These are phyloP conservation scores for Russula griseocarnosa DNA, from an alignment of 768 basidiomycete genomes.

Conservation along the genomic window DNA sequence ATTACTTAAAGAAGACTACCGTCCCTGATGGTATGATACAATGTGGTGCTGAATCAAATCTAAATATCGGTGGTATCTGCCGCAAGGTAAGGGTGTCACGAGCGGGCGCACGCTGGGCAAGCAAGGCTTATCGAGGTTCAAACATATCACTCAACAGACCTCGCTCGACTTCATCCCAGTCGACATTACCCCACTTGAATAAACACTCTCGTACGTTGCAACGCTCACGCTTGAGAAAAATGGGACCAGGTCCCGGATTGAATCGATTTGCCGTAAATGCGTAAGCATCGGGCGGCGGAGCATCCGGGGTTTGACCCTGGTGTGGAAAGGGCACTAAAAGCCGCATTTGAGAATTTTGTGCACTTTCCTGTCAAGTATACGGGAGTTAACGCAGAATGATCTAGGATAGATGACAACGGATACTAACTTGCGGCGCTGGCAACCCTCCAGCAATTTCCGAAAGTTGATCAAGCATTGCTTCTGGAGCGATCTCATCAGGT, in stretches of 20 bases:
- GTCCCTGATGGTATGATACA: slow-evolving; percentile 12
- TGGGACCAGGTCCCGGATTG: slow-evolving; percentile 77
- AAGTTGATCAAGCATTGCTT: slow-evolving; percentile 87
- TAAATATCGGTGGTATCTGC: not conserved
- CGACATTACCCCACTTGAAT: slow-evolving; percentile 77
- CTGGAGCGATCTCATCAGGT: slow-evolving; percentile 77
- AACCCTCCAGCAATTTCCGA: slow-evolving; percentile 76
- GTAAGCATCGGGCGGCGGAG: slow-evolving; percentile 75
- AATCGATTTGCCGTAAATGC: slow-evolving; percentile 68
- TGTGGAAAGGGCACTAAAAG: slow-evolving; percentile 8
- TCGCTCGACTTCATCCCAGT: slow-evolving; percentile 86
- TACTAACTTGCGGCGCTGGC: slow-evolving; percentile 42
- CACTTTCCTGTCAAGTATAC: slow-evolving; percentile 5
- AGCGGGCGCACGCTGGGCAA: not conserved
- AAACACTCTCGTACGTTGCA: slow-evolving; percentile 85
- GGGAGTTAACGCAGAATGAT: not conserved
- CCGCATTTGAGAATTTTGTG: slow-evolving; percentile 2
- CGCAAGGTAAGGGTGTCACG: not conserved
- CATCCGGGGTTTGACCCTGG: slow-evolving; percentile 39
- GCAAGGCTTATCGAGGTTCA: slow-evolving; percentile 53
- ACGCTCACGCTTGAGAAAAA: slow-evolving; percentile 92
- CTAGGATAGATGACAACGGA: not conserved
- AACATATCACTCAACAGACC: slow-evolving; percentile 86
- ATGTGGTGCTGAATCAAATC: slow-evolving; percentile 2
- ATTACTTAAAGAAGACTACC: slow-evolving; percentile 3